A percentile compares a stretch with the other conserved stretches of the same genome.
Conservation (phyloP, 2,329 filamentous ascomycete genomes). For the Clonostachys chloroleuca region DNA sequence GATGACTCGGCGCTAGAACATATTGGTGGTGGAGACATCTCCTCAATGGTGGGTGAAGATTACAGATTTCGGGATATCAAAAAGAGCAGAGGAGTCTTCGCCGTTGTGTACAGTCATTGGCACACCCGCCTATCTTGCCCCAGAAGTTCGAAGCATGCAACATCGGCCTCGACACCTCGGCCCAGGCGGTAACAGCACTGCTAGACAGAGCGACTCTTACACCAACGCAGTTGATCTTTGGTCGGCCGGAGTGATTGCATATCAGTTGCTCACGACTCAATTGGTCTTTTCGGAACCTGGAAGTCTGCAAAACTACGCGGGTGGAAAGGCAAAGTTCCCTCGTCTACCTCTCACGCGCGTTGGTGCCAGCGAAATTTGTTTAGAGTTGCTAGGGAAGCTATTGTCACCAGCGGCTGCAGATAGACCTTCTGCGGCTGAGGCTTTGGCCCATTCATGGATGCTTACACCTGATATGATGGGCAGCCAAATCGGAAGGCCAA, state of each 20-base stretch:
- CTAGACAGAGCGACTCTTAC: neutral
- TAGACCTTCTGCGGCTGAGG: no score
- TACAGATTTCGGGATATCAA: slow-evolving; percentile 2
- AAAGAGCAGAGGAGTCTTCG: neutral
- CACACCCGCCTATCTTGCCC: neutral
- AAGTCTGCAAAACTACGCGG: no score
- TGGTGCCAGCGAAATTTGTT: no score
- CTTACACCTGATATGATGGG: no score
- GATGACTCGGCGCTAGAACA: neutral
- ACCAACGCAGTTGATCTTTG: slow-evolving; percentile 9
- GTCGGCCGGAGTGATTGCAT: neutral
- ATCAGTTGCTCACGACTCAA: neutral
- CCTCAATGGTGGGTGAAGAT: slow-evolving; percentile 5
- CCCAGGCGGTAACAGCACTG: neutral
- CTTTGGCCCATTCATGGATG: no score
- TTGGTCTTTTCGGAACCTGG: no score
- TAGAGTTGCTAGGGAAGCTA: no score
- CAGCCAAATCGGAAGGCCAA: no score
- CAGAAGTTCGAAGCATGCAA: neutral
- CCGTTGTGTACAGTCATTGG: neutral
- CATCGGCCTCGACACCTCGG: no score
- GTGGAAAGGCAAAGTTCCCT: no score
- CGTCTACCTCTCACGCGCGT: no score
- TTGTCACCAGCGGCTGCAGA: no score
- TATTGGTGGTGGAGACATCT: neutral